Evolutionary conservation across 169 alveolate species (phyloP).

Genomic region (Cryptosporidium muris): DNA sequence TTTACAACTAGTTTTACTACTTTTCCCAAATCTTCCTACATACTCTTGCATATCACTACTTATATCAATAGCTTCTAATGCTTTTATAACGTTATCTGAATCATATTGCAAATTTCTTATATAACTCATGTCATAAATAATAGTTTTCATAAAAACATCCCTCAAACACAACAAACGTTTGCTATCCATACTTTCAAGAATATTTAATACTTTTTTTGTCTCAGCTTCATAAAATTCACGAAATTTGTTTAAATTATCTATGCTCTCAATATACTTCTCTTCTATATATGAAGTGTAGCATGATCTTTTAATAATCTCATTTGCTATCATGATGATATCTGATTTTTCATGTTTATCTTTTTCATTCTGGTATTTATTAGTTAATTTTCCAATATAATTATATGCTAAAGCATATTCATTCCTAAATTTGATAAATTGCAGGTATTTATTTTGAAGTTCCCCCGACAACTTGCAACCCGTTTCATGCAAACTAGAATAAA

Average conservation of each 20-base stretch:
- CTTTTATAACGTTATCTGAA: conserved; percentile 35
- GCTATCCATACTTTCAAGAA: conserved; percentile 65
- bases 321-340: conserved; percentile 1
- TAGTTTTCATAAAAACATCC: conserved; percentile 60
- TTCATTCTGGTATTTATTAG: conserved; percentile 34
- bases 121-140: conserved; percentile 69
- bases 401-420: conserved; percentile 59
- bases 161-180: conserved; percentile 53
- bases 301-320: conserved; percentile 36
- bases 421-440: conserved; percentile 27
- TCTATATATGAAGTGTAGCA: conserved; percentile 13
- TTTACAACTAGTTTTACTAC: neutral
- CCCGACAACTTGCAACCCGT: conserved; percentile 29
- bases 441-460: conserved; percentile 36
- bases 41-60: conserved; percentile 56
- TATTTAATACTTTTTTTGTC: conserved; percentile 41
- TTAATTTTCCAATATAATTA: conserved; percentile 46
- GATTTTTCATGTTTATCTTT: neutral
- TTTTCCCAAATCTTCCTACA: conserved; percentile 47
- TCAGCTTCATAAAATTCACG: conserved; percentile 43
- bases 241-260: conserved; percentile 24
- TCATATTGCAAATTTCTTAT: conserved; percentile 68
- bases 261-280: conserved; percentile 35
- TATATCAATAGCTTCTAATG: conserved; percentile 55
- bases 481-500: conserved; percentile 18